Base-by-base conservation (phyloP, 805 yeast genomes). In the Hyphopichia homilentoma region DNA sequence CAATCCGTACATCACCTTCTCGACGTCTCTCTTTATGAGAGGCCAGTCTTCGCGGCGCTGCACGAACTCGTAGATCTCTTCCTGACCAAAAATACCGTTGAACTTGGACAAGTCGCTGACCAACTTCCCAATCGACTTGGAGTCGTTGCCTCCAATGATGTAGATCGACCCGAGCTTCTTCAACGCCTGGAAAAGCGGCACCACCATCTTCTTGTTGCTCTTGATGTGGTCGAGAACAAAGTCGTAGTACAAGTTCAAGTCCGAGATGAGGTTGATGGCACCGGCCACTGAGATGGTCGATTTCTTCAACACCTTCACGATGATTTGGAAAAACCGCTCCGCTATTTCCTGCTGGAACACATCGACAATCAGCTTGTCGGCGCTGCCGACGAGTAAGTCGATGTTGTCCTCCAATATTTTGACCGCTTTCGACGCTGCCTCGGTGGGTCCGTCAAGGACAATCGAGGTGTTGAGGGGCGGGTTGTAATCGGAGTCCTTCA, bases 271-370 rank as follows among this genome's bases (percentile, higher is more conserved):
- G 31, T 75, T 78, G 16, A 87, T 73, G 0, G 97, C 95, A 2
- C 98, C 97, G 8, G 72, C 73, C 2, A 79, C 79, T 3, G 94
- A 84, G 1, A 90, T 76, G 0, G 79, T 74, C 15, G 70, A 52
- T 48, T 79, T 78, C 45, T 88, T 86, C 35, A 93, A 68, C 36
- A 84, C 76, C 51, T 86, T 88, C 25, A 86, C 84, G 18, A 93
- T 62, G 1, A 80, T 68, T 23, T 75, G 79, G 49, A 86, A 87
- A 39, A 93, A 81, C 26, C 97, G 57, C 54, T 87, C 85, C 0
- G 96, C 96, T 21, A 90, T 80, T 49, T 93, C 98, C 51, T 89
- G 95, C 47, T 89, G 93, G 51, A 88, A 93, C 0, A 90, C 94
- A 45, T 89, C 97, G 16, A 89, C 73, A 8, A 94, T 81, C 1